phyloP scores from a whole-genome alignment of 331 rosid species.

The Cydonia oblonga region DNA sequence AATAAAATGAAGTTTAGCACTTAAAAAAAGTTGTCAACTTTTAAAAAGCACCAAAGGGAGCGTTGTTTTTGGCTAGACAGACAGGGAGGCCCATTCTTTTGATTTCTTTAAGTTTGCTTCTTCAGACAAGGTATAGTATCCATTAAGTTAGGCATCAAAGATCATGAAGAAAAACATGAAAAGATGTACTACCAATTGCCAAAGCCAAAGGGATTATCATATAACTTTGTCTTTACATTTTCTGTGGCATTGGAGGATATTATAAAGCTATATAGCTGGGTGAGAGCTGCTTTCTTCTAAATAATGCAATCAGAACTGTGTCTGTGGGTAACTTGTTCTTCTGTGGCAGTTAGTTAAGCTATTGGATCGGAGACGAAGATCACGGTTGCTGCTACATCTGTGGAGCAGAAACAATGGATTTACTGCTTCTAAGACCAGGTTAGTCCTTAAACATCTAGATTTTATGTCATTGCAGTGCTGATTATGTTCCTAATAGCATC shows the following conservation, averaged over 20 bases:
- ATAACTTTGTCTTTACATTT: constrained; percentile 61
- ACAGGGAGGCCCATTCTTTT: constrained; percentile 74
- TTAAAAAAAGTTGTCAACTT: constrained; percentile 1
- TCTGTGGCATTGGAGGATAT: constrained; percentile 7
- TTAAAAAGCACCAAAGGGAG: constrained; percentile 32
- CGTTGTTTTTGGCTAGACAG: constrained; percentile 29
- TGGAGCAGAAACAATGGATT: constrained; percentile 11
- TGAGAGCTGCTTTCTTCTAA: constrained; percentile 18
- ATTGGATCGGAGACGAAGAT: constrained; percentile 24
- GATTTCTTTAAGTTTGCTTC: constrained; percentile 60
- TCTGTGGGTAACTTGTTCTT: constrained; percentile 16
- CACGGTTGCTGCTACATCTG: constrained; percentile 24
- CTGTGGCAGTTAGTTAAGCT: constrained; percentile 23
- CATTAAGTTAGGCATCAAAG: constrained; percentile 70
- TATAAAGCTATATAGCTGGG: neutral
- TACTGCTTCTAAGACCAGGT: constrained; percentile 22
- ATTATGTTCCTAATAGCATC: neutral
- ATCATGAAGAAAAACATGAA: constrained; percentile 35
- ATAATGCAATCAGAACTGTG: constrained; percentile 27
- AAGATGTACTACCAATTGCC: neutral
- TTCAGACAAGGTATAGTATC: constrained; percentile 83
- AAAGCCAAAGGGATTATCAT: constrained; percentile 36
- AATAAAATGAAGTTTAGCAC: neutral
- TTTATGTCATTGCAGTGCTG: neutral
- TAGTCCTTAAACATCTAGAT: neutral